Percentiles rank a stretch among this genome's conserved stretches.
Conservation (phyloP, 352 stramenopile genomes). For the Globisporangium camurandrum region DNA sequence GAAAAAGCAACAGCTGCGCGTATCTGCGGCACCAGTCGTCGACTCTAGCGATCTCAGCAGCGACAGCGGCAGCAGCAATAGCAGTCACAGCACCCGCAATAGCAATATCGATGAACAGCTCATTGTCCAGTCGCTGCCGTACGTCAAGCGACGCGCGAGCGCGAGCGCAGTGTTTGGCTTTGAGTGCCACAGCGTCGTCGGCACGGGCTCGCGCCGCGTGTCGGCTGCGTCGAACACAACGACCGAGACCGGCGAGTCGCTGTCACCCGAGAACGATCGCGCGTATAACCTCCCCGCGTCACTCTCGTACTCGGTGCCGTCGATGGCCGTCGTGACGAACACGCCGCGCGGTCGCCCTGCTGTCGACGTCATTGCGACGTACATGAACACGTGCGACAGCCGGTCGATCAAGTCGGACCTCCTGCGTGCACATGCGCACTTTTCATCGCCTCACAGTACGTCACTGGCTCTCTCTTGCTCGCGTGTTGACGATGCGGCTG, state of each 20-base stretch:
- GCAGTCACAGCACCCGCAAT: not conserved
- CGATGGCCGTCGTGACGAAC: slow-evolving; percentile 42
- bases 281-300: slow-evolving; percentile 34
- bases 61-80: not conserved
- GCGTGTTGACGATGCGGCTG: slow-evolving; percentile 3
- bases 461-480: slow-evolving; percentile 2
- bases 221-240: slow-evolving; percentile 35
- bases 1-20: slow-evolving; percentile 7
- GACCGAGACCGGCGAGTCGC: slow-evolving; percentile 11
- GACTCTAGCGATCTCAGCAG: not conserved
- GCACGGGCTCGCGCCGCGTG: slow-evolving; percentile 26
- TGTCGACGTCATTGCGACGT: slow-evolving; percentile 84
- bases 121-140: slow-evolving; percentile 61
- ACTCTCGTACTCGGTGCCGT: slow-evolving; percentile 70
- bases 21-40: not conserved
- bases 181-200: slow-evolving; percentile 21
- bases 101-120: slow-evolving; percentile 4
- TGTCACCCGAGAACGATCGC: slow-evolving; percentile 25
- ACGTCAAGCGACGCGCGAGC: slow-evolving; percentile 54
- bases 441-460: slow-evolving; percentile 61
- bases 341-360: slow-evolving; percentile 58
- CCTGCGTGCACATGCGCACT: slow-evolving; percentile 65
- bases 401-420: slow-evolving; percentile 73
- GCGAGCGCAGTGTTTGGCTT: slow-evolving; percentile 49
- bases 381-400: slow-evolving; percentile 85